Conservation (phyloP, 2,329 filamentous ascomycete species). For the Calonectria pseudoturangicola region DNA sequence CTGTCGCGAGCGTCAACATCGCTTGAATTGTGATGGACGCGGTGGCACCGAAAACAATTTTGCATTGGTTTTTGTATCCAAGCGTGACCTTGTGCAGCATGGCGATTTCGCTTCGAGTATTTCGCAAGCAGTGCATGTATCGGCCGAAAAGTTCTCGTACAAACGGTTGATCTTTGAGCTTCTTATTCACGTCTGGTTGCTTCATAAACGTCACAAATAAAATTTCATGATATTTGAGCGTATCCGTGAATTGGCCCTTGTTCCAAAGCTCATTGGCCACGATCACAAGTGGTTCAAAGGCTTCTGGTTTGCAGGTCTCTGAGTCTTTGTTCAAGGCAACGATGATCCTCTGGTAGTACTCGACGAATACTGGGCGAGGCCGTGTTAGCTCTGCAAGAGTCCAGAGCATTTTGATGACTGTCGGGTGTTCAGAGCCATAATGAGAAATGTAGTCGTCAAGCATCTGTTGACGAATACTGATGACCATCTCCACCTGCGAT, state of each 20-base stretch:
- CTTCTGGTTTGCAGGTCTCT: not conserved
- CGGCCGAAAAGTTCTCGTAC: conserved; percentile 6
- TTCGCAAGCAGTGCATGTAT: conserved; percentile 21
- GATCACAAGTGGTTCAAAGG: conserved; percentile 2
- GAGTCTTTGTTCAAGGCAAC: not conserved
- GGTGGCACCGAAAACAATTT: not conserved
- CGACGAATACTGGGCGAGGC: not conserved
- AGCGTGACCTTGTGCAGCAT: not conserved
- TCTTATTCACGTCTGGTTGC: not conserved
- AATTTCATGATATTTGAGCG: not conserved
- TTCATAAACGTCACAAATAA: not conserved
- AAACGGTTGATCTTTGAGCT: not conserved
- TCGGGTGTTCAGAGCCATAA: not conserved
- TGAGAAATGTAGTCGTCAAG: conserved; percentile 4
- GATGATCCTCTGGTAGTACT: conserved; percentile 17
- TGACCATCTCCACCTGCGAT: not conserved
- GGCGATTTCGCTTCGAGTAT: not conserved
- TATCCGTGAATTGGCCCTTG: conserved; percentile 12
- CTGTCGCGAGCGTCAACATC: not conserved
- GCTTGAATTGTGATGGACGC: conserved; percentile 13
- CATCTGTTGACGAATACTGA: conserved; percentile 16
- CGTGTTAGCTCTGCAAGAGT: not conserved
- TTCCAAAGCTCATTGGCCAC: conserved; percentile 17
- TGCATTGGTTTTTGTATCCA: conserved; percentile 9
- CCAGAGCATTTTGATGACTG: conserved; percentile 16